phyloP scores from a whole-genome alignment of 202 grass and related monocot species.

The Schoenoplectus tabernaemontani region DNA sequence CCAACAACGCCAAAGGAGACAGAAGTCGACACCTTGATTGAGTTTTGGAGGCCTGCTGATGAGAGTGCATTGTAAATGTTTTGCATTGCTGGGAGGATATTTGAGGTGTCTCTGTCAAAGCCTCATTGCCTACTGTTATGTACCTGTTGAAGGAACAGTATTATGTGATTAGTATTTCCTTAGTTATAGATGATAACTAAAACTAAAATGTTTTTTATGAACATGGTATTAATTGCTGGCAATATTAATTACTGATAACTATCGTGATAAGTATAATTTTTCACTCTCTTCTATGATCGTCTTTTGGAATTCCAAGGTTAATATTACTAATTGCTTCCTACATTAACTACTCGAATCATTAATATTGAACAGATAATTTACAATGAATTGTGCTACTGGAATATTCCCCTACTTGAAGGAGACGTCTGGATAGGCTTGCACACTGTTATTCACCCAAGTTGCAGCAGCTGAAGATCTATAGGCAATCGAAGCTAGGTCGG shows the following conservation, averaged over 20 bases:
- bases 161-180: not conserved
- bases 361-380: too few relatives aligned
- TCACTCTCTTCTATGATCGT: too few relatives aligned
- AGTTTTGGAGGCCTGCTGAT: not conserved
- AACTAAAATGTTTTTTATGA: too few relatives aligned
- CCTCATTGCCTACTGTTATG: constrained; percentile 61
- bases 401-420: constrained; percentile 19
- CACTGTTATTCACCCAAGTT: constrained; percentile 28
- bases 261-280: too few relatives aligned
- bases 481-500: constrained; percentile 7
- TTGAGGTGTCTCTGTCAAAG: not conserved
- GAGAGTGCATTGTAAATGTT: constrained; percentile 30
- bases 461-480: constrained; percentile 1
- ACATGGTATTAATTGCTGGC: not conserved
- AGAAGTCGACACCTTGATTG: constrained; percentile 59
- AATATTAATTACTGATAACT: not conserved
- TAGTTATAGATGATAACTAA: too few relatives aligned
- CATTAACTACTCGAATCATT: too few relatives aligned
- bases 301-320: too few relatives aligned
- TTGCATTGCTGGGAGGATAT: constrained; percentile 48
- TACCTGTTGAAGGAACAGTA: too few relatives aligned
- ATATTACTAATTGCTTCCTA: too few relatives aligned
- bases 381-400: not conserved
- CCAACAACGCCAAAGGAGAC: constrained; percentile 41
- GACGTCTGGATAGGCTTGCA: constrained; percentile 27